Percentiles rank a stretch among this genome's conserved stretches.
Evolutionary conservation across 163 green algal genomes (phyloP).

Genomic region (Chlamydomonas reinhardtii): DNA sequence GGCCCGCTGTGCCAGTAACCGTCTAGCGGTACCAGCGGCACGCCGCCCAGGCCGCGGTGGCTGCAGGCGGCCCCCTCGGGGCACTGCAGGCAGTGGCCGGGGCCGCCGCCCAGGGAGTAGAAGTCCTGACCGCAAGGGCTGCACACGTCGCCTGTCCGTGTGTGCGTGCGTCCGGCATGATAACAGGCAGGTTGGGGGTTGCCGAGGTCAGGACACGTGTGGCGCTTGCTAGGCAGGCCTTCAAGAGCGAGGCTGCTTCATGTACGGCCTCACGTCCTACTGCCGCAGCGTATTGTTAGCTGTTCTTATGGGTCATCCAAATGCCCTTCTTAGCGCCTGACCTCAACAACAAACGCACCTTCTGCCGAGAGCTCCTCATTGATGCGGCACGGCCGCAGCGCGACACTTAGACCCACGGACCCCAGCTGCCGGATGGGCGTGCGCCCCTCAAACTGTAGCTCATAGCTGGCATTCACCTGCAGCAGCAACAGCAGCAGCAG

Average conservation of each 20-base stretch:
- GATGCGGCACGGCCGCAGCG: not conserved
- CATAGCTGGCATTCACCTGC: not conserved
- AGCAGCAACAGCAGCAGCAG: too few species aligned
- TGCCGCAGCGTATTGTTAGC: too few species aligned
- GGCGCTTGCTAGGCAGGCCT: too few species aligned
- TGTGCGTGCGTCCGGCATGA: too few species aligned
- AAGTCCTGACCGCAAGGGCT: not conserved
- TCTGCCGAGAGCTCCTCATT: not conserved
- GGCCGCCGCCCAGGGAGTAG: not conserved
- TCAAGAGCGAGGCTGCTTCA: too few species aligned
- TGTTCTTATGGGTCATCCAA: too few species aligned
- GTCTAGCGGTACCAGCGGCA: not conserved
- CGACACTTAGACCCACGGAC: not conserved
- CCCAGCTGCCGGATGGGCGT: not conserved
- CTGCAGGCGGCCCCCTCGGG: not conserved
- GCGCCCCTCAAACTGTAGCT: not conserved
- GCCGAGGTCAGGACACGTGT: too few species aligned
- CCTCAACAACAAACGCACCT: too few species aligned
- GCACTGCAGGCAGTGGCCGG: not conserved
- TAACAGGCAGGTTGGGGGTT: not conserved
- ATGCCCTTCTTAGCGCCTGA: too few species aligned
- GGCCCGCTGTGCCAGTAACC: constrained; percentile 16
- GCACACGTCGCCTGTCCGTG: constrained; percentile 1
- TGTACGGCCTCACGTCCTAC: too few species aligned
- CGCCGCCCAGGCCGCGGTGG: not conserved